Conservation (phyloP, 176 grass and related monocot species). For the Cocos nucifera region DNA sequence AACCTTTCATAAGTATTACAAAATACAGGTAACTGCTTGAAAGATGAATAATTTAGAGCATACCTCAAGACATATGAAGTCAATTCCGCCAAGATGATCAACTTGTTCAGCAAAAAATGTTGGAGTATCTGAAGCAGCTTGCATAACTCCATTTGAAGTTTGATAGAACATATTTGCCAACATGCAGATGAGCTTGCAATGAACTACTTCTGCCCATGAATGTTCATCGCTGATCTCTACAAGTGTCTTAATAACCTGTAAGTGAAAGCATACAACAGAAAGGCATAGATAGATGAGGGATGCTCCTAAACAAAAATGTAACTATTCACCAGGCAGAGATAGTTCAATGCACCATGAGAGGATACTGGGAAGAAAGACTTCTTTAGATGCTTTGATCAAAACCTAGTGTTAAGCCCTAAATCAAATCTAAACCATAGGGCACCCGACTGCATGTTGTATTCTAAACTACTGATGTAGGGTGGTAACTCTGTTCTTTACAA, state of each 20-base stretch:
- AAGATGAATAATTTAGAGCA: background rate
- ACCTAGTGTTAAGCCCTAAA: too few relatives aligned
- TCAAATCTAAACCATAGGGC: too few relatives aligned
- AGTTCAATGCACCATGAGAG: too few relatives aligned
- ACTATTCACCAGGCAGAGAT: background rate
- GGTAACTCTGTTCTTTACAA: too few relatives aligned
- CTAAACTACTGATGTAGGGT: too few relatives aligned
- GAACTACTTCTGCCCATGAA: constrained; percentile 90
- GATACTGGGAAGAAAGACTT: too few relatives aligned
- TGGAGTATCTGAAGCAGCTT: constrained; percentile 38
- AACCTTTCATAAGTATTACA: too few relatives aligned
- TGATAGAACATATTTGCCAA: constrained; percentile 88
- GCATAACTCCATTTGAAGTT: constrained; percentile 46
- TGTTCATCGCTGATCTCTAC: constrained; percentile 83
- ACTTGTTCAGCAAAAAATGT: constrained; percentile 49
- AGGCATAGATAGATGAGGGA: background rate
- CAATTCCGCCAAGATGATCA: constrained; percentile 83
- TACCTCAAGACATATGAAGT: constrained; percentile 95
- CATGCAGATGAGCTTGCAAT: constrained; percentile 92
- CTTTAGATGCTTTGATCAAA: too few relatives aligned
- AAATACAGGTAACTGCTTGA: too few relatives aligned
- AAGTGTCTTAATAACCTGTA: constrained; percentile 81
- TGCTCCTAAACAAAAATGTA: background rate
- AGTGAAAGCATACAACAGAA: background rate
- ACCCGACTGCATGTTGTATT: too few relatives aligned